phyloP scores from a whole-genome alignment of 2,329 filamentous ascomycete genomes.

The Epichloe festucae region DNA sequence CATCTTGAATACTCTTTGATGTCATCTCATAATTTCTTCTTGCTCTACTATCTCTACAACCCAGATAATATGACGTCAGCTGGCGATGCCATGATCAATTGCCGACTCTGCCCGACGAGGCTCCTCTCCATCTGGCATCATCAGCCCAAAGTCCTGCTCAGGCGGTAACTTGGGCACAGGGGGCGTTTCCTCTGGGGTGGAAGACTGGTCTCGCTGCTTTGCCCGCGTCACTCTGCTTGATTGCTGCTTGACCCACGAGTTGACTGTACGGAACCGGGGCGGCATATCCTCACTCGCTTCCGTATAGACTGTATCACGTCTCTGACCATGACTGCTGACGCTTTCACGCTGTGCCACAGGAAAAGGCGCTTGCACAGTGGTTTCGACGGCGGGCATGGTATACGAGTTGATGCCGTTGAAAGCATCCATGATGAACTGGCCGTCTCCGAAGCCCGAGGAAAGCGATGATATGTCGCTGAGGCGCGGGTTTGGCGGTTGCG shows the following conservation, averaged over 20 bases:
- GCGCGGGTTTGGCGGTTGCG: constrained; percentile 19
- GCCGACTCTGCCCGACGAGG: constrained; percentile 26
- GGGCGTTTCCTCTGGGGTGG: constrained; percentile 20
- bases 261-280: constrained; percentile 43
- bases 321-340: constrained; percentile 1
- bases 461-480: constrained; percentile 44
- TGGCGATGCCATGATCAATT: constrained; percentile 9
- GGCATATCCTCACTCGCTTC: constrained; percentile 39
- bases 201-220: constrained; percentile 21
- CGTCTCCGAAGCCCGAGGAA: constrained; percentile 52
- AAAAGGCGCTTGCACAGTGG: constrained; percentile 8
- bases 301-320: constrained; percentile 39
- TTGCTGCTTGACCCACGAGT: constrained; percentile 55
- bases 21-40: neutral
- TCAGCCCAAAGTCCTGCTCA: constrained; percentile 34
- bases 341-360: constrained; percentile 6
- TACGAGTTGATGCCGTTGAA: constrained; percentile 15
- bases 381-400: constrained; percentile 5
- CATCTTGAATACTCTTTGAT: neutral
- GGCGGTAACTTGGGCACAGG: constrained; percentile 29
- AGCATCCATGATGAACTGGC: constrained; percentile 36
- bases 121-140: constrained; percentile 37
- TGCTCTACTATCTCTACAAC: neutral
- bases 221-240: constrained; percentile 38
- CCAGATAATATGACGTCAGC: neutral